phyloP scores from a whole-genome alignment of 1,139 yeast genomes.

The Barnettozyma hawaiiensis region DNA sequence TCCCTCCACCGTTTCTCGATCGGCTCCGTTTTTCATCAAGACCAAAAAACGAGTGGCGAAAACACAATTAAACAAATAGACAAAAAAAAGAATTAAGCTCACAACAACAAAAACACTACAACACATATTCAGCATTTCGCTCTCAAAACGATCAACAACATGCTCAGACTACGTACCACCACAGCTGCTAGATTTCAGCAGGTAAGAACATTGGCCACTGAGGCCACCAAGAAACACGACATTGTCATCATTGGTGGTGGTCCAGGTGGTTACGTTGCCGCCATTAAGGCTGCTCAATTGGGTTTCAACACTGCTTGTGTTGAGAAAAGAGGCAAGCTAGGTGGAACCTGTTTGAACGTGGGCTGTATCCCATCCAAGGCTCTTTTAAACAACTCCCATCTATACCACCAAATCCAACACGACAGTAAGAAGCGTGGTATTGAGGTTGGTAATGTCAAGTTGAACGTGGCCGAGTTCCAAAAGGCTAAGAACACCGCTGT shows the following conservation, averaged over 20 bases:
- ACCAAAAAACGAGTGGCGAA: not conserved
- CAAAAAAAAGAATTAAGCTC: too few relatives aligned
- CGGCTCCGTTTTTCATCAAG: not conserved
- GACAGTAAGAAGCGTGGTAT: slow-evolving; percentile 90
- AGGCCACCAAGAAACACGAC: slow-evolving; percentile 51
- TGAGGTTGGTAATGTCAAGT: slow-evolving; percentile 69
- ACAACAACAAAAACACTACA: not conserved
- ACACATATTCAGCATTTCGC: not conserved
- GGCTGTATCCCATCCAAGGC: slow-evolving; percentile 99
- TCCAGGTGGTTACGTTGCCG: slow-evolving; percentile 98
- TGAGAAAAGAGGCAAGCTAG: slow-evolving; percentile 92
- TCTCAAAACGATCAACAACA: slow-evolving; percentile 12
- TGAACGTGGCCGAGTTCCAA: slow-evolving; percentile 77
- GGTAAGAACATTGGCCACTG: slow-evolving; percentile 14
- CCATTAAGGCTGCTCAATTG: slow-evolving; percentile 96
- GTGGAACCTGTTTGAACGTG: slow-evolving; percentile 97
- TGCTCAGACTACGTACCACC: slow-evolving; percentile 24
- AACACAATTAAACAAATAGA: not conserved
- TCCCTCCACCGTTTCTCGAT: not conserved
- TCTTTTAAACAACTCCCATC: slow-evolving; percentile 85
- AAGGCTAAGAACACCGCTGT: slow-evolving; percentile 92
- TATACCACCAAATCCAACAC: slow-evolving; percentile 82
- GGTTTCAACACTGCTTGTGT: slow-evolving; percentile 94
- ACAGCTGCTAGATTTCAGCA: slow-evolving; percentile 8
- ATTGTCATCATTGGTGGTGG: slow-evolving; percentile 97